phyloP scores from a whole-genome alignment of 2,329 filamentous ascomycete genomes.

The Venturia oleaginea region DNA sequence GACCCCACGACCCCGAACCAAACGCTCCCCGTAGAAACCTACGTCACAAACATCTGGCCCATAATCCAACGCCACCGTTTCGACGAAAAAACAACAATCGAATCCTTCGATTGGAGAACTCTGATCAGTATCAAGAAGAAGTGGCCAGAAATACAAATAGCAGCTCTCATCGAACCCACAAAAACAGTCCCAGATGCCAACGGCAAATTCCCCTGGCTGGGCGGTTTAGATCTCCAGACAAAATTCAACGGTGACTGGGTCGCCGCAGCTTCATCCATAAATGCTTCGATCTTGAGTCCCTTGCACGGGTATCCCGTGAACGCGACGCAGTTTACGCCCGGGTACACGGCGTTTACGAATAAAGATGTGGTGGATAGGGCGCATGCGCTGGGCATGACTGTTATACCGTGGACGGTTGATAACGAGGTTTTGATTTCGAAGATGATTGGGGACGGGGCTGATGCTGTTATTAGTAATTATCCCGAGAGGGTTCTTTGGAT shows the following conservation, averaged over 20 bases:
- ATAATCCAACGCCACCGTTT: neutral
- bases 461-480: slow-evolving; percentile 20
- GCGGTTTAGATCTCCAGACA: slow-evolving; percentile 19
- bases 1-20: slow-evolving; percentile 19
- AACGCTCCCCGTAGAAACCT: slow-evolving; percentile 18
- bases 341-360: slow-evolving; percentile 18
- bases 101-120: slow-evolving; percentile 4
- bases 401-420: slow-evolving; percentile 22
- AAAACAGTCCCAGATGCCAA: slow-evolving; percentile 16
- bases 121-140: neutral
- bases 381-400: slow-evolving; percentile 19
- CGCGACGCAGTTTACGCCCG: slow-evolving; percentile 18
- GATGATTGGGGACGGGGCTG: slow-evolving; percentile 16
- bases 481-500: slow-evolving; percentile 18
- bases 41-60: slow-evolving; percentile 15
- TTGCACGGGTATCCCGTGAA: neutral
- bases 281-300: slow-evolving; percentile 17
- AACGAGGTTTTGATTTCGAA: slow-evolving; percentile 20
- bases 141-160: slow-evolving; percentile 17
- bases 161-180: slow-evolving; percentile 22
- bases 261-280: slow-evolving; percentile 19
- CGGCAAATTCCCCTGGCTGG: slow-evolving; percentile 19
- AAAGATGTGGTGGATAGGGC: slow-evolving; percentile 18
- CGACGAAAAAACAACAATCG: neutral
- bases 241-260: slow-evolving; percentile 20